Base-by-base conservation (phyloP, 805 yeast genomes). In the Candida sphagnicola region DNA sequence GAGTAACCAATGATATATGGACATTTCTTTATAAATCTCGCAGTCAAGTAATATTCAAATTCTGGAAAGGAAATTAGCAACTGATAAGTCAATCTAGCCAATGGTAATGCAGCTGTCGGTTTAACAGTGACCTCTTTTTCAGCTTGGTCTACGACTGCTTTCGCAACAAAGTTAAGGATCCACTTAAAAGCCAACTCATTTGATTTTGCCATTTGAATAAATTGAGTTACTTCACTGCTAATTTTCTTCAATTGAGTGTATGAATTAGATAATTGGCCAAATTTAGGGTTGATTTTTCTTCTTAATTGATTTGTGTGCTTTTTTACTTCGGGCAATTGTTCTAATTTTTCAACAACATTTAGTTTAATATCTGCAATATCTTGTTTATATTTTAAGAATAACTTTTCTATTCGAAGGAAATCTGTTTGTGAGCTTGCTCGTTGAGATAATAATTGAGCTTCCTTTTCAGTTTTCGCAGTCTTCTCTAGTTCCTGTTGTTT, bases 11-110 rank as follows among this genome's bases (percentile, higher is more conserved):
- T 80, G 14, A 90, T 75, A 43, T 75, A 75, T 1, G 98, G 97
- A 54, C 98, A 93, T 52, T 89, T 88, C 59, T 91, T 91, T 24
- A 88, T 85, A 54, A 90, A 77, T 46, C 98, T 74, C 0, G 98
- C 95, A 53, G 80, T 62, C 21, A 85, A 54, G 41, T 65, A 77
- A 42, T 78, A 78, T 21, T 72, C 67, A 14, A 85, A 63, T 5
- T 75, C 79, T 1, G 75, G 73, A 34, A 65, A 67, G 18, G 56
- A 30, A 5, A 72, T 54, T 49, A 88, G 53, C 29, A 89, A 54
- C 23, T 70, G 66, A 13, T 76, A 53, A 0, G 91, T 66, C 24
- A 91, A 60, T 49, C 73, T 74, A 0, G 87, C 95, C 32, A 93
- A 63, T 0, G 99, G 95, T 6, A 85, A 52, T 0, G 96, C 85